Evolutionary conservation across 2,329 filamentous ascomycete genomes (phyloP).

Genomic region (Fusarium bulbicola): DNA sequence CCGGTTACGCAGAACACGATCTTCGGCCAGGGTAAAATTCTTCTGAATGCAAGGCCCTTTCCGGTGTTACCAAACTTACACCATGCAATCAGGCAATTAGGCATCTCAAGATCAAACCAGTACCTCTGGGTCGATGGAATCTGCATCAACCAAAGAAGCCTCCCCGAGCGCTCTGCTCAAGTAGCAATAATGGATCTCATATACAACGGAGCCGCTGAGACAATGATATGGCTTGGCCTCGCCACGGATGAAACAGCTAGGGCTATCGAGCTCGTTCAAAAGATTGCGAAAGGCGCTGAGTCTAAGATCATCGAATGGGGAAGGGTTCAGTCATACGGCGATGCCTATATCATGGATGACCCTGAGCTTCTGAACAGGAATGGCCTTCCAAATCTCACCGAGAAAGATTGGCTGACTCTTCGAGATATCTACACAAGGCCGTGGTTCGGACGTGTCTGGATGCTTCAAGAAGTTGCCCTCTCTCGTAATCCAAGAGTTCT

Average conservation of each 20-base stretch:
- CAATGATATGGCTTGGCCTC: neutral
- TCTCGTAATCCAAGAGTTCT: neutral
- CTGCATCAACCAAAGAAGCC: neutral
- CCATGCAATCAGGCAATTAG: neutral
- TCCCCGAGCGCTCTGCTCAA: neutral
- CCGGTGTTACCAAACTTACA: neutral
- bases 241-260: neutral
- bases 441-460: conserved; percentile 45
- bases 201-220: neutral
- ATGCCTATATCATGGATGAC: conserved; percentile 32
- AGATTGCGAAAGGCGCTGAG: neutral
- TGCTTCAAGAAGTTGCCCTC: neutral
- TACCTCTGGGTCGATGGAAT: neutral
- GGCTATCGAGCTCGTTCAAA: neutral
- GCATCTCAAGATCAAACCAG: neutral
- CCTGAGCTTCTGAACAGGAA: conserved; percentile 17
- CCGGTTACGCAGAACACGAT: neutral
- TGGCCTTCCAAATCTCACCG: conserved; percentile 27
- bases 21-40: neutral
- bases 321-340: conserved; percentile 13
- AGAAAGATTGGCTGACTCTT: conserved; percentile 23
- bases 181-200: neutral
- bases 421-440: conserved; percentile 28
- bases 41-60: neutral
- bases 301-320: conserved; percentile 26